phyloP scores from a whole-genome alignment of 2,329 filamentous ascomycete genomes.

The Xylaria sp. region DNA sequence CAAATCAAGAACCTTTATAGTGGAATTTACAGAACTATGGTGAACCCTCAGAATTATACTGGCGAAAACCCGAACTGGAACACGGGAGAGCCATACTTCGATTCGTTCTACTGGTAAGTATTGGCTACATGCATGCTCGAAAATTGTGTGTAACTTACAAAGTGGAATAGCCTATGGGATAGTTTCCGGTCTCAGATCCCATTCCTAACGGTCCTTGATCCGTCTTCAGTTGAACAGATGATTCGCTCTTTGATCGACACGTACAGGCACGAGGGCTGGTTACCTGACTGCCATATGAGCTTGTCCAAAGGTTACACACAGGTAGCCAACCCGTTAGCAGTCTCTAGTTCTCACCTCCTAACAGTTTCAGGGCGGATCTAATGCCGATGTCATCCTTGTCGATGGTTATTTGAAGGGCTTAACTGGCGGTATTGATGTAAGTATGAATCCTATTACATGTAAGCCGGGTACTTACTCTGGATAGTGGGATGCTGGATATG shows the following conservation, averaged over 20 bases:
- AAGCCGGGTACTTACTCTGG: constrained; percentile 31
- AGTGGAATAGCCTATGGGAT: constrained; percentile 68
- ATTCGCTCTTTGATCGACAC: constrained; percentile 77
- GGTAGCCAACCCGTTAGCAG: constrained; percentile 37
- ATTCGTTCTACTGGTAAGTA: constrained; percentile 76
- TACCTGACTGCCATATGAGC: constrained; percentile 82
- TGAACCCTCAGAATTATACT: constrained; percentile 79
- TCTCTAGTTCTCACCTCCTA: constrained; percentile 1
- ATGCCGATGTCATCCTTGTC: constrained; percentile 74
- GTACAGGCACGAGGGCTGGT: constrained; percentile 74
- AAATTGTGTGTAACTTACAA: constrained; percentile 2
- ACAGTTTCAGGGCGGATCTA: constrained; percentile 71
- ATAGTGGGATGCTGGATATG: constrained; percentile 74
- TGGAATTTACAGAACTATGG: constrained; percentile 76
- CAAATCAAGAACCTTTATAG: constrained; percentile 75
- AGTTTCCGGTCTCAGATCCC: constrained; percentile 75
- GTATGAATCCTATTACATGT: neutral
- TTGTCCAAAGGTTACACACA: constrained; percentile 79
- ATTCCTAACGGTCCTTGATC: constrained; percentile 74
- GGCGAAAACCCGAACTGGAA: constrained; percentile 76
- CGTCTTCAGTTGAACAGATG: constrained; percentile 71
- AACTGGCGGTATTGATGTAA: constrained; percentile 60
- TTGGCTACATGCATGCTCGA: neutral
- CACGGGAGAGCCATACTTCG: constrained; percentile 75
- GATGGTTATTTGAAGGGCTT: constrained; percentile 76